Percentiles rank a stretch among this genome's conserved stretches.
Conservation (phyloP, 345 rosid genomes). For the Eucalyptus polybractea region DNA sequence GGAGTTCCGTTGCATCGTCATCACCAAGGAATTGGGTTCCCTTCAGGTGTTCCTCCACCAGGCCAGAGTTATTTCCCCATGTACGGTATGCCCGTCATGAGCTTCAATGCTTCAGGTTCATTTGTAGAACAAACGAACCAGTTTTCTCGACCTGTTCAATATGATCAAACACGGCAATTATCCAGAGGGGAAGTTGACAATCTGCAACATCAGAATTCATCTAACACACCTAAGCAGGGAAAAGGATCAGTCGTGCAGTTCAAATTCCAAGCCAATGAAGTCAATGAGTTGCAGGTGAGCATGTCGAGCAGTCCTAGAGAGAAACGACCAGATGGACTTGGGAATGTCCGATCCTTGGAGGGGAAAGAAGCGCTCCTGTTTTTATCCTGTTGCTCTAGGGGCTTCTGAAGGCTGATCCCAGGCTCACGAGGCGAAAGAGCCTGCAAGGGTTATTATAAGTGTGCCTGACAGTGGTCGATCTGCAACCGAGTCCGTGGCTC, state of each 20-base stretch:
- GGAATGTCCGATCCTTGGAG: background rate
- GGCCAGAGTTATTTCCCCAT: constrained; percentile 56
- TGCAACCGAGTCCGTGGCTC: constrained; percentile 63
- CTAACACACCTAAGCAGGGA: constrained; percentile 8
- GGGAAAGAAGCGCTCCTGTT: constrained; percentile 12
- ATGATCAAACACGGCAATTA: constrained; percentile 8
- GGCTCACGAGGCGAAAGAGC: constrained; percentile 6
- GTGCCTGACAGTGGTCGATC: constrained; percentile 63
- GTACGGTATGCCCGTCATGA: constrained; percentile 43
- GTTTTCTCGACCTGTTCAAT: constrained; percentile 11
- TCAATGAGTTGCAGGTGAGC: constrained; percentile 28
- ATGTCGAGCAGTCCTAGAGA: constrained; percentile 34
- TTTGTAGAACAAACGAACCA: constrained; percentile 34
- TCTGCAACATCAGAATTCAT: constrained; percentile 28
- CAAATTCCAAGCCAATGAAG: constrained; percentile 20
- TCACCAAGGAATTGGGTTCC: constrained; percentile 26
- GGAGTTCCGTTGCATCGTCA: constrained; percentile 19
- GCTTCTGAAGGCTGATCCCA: background rate
- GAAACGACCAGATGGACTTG: background rate
- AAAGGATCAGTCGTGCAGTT: constrained; percentile 5
- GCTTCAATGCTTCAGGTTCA: constrained; percentile 21
- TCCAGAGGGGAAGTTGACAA: constrained; percentile 17
- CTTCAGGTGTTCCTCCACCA: constrained; percentile 25
- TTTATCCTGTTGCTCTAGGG: background rate
- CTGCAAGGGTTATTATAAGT: constrained; percentile 48